Conservation (phyloP, 495 filamentous ascomycete genomes). For the Melanomma pulvis-pyrius region DNA sequence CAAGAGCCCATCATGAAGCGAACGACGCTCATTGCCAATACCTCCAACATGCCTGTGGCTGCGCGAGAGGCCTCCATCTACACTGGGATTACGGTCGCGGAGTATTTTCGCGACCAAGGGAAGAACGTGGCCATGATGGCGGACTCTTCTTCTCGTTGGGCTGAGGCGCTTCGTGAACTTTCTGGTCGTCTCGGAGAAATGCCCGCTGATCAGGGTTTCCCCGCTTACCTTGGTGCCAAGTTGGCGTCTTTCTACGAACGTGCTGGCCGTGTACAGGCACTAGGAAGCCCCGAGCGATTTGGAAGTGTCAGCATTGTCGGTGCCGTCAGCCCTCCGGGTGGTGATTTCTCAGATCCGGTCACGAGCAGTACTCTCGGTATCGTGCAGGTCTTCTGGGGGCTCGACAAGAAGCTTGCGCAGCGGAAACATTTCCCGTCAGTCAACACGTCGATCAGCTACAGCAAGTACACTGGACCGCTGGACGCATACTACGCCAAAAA, state of each 20-base stretch:
- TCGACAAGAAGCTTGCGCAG: slow-evolving; percentile 98
- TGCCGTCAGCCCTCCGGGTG: slow-evolving; percentile 94
- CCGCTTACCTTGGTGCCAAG: slow-evolving; percentile 94
- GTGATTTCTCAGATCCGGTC: slow-evolving; percentile 99
- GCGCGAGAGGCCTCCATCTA: slow-evolving; percentile 99
- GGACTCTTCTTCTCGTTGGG: slow-evolving; percentile 97
- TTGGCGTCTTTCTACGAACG: slow-evolving; percentile 99
- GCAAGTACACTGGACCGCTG: slow-evolving; percentile 87
- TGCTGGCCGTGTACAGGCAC: slow-evolving; percentile 79
- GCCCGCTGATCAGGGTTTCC: slow-evolving; percentile 99
- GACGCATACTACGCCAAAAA: slow-evolving; percentile 93
- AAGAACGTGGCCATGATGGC: slow-evolving; percentile 99
- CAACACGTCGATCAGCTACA: slow-evolving; percentile 94
- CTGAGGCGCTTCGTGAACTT: slow-evolving; percentile 96
- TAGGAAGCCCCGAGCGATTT: slow-evolving; percentile 83
- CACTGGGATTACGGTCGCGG: slow-evolving; percentile 95
- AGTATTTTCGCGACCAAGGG: slow-evolving; percentile 98
- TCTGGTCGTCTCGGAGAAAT: slow-evolving; percentile 99
- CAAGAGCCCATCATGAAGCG: slow-evolving; percentile 99
- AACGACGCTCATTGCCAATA: slow-evolving; percentile 97
- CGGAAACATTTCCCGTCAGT: slow-evolving; percentile 99
- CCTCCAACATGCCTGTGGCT: slow-evolving; percentile 99
- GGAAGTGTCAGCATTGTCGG: slow-evolving; percentile 98
- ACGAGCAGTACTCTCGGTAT: slow-evolving; percentile 93
- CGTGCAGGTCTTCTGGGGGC: slow-evolving; percentile 99